Percentiles rank a stretch among this genome's conserved stretches.
Evolutionary conservation across 2,329 filamentous ascomycete species (phyloP).

Genomic region (Ramularia collo-cygni): DNA sequence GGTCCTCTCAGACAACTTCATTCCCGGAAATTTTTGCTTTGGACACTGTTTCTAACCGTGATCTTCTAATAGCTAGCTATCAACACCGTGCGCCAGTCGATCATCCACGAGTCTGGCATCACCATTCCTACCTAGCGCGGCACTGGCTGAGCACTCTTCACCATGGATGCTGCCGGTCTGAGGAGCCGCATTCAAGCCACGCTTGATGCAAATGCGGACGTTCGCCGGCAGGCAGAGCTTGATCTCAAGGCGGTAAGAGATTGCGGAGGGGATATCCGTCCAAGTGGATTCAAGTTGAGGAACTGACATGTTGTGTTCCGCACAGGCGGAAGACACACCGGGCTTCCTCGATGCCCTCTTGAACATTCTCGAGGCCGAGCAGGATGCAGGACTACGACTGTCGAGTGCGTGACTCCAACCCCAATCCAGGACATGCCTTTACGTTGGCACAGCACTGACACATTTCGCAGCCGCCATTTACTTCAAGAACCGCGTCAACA

Average conservation of each 20-base stretch:
- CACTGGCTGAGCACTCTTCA: neutral
- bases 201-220: conserved; percentile 66
- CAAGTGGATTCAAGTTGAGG: neutral
- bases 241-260: conserved; percentile 70
- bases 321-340: conserved; percentile 77
- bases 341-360: conserved; percentile 88
- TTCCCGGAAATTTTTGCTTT: too few species aligned
- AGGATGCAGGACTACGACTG: conserved; percentile 74
- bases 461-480: conserved; percentile 73
- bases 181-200: conserved; percentile 71
- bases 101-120: too few species aligned
- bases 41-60: too few species aligned
- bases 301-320: conserved; percentile 9
- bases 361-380: conserved; percentile 83
- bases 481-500: conserved; percentile 93
- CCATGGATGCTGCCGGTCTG: conserved; percentile 68
- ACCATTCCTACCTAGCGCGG: too few species aligned
- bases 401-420: conserved; percentile 58
- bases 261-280: neutral
- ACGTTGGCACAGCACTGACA: too few species aligned
- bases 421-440: too few species aligned
- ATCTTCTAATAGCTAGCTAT: too few species aligned
- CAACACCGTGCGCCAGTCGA: too few species aligned
- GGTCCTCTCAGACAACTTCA: too few species aligned
- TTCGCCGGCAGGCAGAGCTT: conserved; percentile 68